phyloP scores from a whole-genome alignment of 2,329 filamentous ascomycete genomes.

The Pseudogymnoascus sp. region DNA sequence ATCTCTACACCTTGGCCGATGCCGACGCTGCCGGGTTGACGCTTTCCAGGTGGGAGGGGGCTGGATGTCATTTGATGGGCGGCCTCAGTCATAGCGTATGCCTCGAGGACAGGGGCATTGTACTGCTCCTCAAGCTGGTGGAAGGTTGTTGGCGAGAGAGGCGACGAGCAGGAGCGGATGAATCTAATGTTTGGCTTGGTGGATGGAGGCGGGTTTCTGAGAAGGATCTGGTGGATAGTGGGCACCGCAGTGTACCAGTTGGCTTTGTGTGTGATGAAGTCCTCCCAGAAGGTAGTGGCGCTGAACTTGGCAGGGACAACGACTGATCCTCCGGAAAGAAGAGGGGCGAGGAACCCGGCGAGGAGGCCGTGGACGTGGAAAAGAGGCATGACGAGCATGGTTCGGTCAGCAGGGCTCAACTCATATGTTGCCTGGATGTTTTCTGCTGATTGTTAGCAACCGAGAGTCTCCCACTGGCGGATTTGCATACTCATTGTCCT shows the following conservation, averaged over 20 bases:
- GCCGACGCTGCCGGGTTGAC: conserved; percentile 75
- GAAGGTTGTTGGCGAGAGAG: conserved; percentile 73
- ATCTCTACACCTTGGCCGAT: conserved; percentile 77
- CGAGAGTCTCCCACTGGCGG: conserved; percentile 4
- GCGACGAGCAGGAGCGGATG: conserved; percentile 80
- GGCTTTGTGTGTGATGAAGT: conserved; percentile 64
- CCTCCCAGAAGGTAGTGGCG: conserved; percentile 71
- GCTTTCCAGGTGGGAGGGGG: conserved; percentile 59
- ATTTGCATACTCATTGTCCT: conserved; percentile 61
- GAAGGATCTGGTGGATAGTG: conserved; percentile 82
- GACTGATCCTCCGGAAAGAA: conserved; percentile 68
- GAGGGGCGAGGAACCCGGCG: conserved; percentile 69
- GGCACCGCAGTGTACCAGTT: conserved; percentile 95
- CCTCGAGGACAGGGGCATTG: conserved; percentile 74
- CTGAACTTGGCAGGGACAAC: conserved; percentile 74
- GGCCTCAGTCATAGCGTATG: conserved; percentile 89
- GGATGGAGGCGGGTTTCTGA: conserved; percentile 60
- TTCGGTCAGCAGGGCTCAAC: conserved; percentile 61
- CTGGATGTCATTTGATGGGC: conserved; percentile 79
- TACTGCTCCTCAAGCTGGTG: conserved; percentile 68
- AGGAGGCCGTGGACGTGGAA: conserved; percentile 88
- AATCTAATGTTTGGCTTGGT: conserved; percentile 70
- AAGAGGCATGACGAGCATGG: conserved; percentile 81
- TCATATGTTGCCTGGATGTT: conserved; percentile 75
- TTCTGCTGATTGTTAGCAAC: conserved; percentile 31